These are phyloP conservation scores for Mortierella antarctica DNA, from an alignment of 192 early-diverging fungal genomes.

Conservation along the genomic window DNA sequence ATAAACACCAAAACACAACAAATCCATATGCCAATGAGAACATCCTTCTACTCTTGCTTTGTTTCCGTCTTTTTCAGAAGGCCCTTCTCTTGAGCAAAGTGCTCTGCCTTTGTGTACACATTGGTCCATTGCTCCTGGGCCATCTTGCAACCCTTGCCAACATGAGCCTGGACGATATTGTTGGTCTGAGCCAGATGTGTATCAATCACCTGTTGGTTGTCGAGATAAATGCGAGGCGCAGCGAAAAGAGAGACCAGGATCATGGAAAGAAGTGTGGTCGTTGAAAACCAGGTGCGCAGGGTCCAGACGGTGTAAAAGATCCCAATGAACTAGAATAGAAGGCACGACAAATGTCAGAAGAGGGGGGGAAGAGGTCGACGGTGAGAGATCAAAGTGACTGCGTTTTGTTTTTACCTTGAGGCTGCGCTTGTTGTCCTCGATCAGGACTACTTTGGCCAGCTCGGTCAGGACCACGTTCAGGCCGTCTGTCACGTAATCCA, in stretches of 20 bases:
- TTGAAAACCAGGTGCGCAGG: conserved; percentile 51
- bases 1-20: background rate
- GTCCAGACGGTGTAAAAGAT: conserved; percentile 49
- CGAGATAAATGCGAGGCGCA: conserved; percentile 39
- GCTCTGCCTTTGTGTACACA: conserved; percentile 31
- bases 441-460: conserved; percentile 40
- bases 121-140: conserved; percentile 22
- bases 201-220: conserved; percentile 41
- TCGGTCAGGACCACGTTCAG: conserved; percentile 46
- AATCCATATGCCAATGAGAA: background rate
- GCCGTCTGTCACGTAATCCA: conserved; percentile 42
- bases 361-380: background rate
- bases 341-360: background rate
- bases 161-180: conserved; percentile 21
- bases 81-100: conserved; percentile 38
- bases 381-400: background rate
- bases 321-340: conserved; percentile 26
- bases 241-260: conserved; percentile 39
- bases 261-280: conserved; percentile 30
- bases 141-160: conserved; percentile 30
- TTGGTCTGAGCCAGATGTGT: conserved; percentile 37
- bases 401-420: conserved; percentile 18
- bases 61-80: conserved; percentile 36
- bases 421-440: conserved; percentile 48
- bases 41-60: conserved; percentile 22